A percentile compares a stretch with the other conserved stretches of the same genome.
These are phyloP conservation scores for Rosellinia necatrix DNA, from an alignment of 2,329 filamentous ascomycete genomes.

Conservation along the genomic window DNA sequence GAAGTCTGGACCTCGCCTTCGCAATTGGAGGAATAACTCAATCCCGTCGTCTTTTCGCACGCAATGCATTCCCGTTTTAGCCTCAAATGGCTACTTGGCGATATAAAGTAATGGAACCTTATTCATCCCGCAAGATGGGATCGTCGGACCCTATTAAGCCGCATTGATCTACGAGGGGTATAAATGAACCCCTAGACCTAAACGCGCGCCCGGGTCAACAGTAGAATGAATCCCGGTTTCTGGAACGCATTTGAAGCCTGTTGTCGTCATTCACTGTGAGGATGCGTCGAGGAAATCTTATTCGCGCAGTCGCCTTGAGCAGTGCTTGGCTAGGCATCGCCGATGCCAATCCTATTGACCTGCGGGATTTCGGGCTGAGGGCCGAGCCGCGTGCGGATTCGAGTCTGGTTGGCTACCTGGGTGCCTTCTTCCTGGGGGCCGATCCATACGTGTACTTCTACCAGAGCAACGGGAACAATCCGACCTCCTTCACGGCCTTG, in stretches of 20 bases:
- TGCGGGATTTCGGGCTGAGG: slow-evolving; percentile 30
- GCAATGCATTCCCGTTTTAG: slow-evolving; percentile 6
- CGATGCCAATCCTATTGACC: slow-evolving; percentile 31
- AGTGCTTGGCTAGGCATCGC: slow-evolving; percentile 20
- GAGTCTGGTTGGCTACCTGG: slow-evolving; percentile 55
- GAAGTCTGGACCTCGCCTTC: too few species aligned
- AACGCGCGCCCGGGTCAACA: too few species aligned
- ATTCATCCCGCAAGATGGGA: slow-evolving; percentile 4
- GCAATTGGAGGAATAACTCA: neutral
- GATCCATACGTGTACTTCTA: slow-evolving; percentile 60
- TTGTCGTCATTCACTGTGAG: neutral
- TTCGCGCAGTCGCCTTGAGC: slow-evolving; percentile 11
- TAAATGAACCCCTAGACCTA: neutral
- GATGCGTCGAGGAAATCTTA: slow-evolving; percentile 16
- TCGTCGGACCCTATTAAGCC: slow-evolving; percentile 7
- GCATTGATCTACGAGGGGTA: neutral
- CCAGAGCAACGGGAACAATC: slow-evolving; percentile 56
- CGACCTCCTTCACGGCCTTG: slow-evolving; percentile 52
- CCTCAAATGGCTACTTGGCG: slow-evolving; percentile 9
- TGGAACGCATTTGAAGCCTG: neutral
- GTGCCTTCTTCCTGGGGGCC: slow-evolving; percentile 59
- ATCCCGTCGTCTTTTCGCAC: too few species aligned
- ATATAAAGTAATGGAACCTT: neutral
- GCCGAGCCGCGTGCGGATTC: slow-evolving; percentile 41
- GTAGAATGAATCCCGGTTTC: neutral